These are phyloP conservation scores for Malbranchea cinnamomea DNA, from an alignment of 2,329 filamentous ascomycete genomes.

Conservation along the genomic window DNA sequence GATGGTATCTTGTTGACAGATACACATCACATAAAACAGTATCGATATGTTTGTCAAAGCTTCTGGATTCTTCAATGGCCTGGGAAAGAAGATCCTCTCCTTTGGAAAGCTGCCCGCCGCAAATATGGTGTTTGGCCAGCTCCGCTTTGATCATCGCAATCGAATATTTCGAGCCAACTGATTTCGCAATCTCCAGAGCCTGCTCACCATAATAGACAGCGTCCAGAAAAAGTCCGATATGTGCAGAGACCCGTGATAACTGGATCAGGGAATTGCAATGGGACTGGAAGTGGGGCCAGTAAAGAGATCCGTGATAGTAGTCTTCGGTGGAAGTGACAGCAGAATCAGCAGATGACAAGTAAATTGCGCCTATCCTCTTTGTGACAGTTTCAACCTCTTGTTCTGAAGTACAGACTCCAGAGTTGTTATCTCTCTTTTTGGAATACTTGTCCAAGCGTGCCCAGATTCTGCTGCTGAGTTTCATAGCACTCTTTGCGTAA, in stretches of 20 bases:
- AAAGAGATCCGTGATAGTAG: slow-evolving; percentile 47
- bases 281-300: slow-evolving; percentile 65
- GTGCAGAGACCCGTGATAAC: slow-evolving; percentile 62
- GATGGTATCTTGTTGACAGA: slow-evolving; percentile 32
- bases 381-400: slow-evolving; percentile 23
- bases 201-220: slow-evolving; percentile 79
- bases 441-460: slow-evolving; percentile 33
- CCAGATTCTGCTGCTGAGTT: slow-evolving; percentile 37
- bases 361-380: slow-evolving; percentile 25
- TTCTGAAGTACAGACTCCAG: slow-evolving; percentile 10
- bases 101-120: slow-evolving; percentile 35
- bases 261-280: slow-evolving; percentile 58
- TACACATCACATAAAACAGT: slow-evolving; percentile 34
- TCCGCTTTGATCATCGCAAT: slow-evolving; percentile 33
- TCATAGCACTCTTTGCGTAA: slow-evolving; percentile 34
- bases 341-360: slow-evolving; percentile 19
- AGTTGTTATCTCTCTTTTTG: slow-evolving; percentile 20
- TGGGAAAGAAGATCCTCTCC: slow-evolving; percentile 43
- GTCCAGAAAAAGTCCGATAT: slow-evolving; percentile 76
- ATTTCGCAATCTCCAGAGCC: slow-evolving; percentile 59
- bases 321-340: slow-evolving; percentile 15
- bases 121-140: slow-evolving; percentile 33
- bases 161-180: slow-evolving; percentile 46
- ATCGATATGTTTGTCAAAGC: slow-evolving; percentile 35
- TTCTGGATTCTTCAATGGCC: slow-evolving; percentile 40